A percentile compares a stretch with the other conserved stretches of the same genome.
These are phyloP conservation scores for Tolypocladium nubicola DNA, from an alignment of 2,329 filamentous ascomycete genomes.

Conservation along the genomic window DNA sequence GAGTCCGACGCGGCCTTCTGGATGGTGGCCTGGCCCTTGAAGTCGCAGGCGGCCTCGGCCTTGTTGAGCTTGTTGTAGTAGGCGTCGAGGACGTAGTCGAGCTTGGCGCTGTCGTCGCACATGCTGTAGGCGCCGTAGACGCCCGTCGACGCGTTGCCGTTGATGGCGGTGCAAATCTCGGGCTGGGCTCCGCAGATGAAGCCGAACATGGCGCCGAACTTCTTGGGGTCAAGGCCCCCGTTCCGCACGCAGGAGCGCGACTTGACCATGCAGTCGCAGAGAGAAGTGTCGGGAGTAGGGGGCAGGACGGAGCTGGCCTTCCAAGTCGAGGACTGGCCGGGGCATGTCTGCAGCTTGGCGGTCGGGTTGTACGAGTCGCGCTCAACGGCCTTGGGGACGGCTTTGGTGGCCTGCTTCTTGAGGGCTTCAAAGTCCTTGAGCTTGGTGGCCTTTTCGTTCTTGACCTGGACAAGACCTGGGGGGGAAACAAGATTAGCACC, in stretches of 20 bases:
- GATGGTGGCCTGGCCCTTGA: conserved; percentile 53
- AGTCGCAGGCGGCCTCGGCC: conserved; percentile 53
- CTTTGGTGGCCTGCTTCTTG: conserved; percentile 57
- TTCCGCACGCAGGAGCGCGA: conserved; percentile 62
- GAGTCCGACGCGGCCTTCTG: conserved; percentile 36
- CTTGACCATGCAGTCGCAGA: conserved; percentile 80
- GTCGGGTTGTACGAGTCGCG: conserved; percentile 60
- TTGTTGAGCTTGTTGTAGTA: conserved; percentile 55
- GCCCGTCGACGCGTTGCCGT: conserved; percentile 33
- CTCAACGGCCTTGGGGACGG: conserved; percentile 54
- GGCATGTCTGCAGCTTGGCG: conserved; percentile 65
- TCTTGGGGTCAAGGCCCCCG: conserved; percentile 41
- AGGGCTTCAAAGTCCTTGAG: conserved; percentile 67
- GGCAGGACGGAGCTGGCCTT: conserved; percentile 56
- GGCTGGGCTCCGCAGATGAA: conserved; percentile 54
- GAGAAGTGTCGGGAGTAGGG: conserved; percentile 64
- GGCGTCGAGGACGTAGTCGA: conserved; percentile 62
- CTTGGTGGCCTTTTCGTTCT: conserved; percentile 48
- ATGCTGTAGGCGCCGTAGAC: conserved; percentile 67
- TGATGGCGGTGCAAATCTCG: conserved; percentile 56
- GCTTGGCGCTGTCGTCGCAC: conserved; percentile 60
- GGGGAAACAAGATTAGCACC: neutral
- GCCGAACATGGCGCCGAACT: conserved; percentile 60
- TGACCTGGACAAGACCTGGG: conserved; percentile 54
- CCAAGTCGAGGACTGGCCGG: conserved; percentile 56